Percentiles rank a stretch among this genome's conserved stretches.
Conservation (phyloP, 805 yeast species). For the Teunomyces barrocoloradensis region DNA sequence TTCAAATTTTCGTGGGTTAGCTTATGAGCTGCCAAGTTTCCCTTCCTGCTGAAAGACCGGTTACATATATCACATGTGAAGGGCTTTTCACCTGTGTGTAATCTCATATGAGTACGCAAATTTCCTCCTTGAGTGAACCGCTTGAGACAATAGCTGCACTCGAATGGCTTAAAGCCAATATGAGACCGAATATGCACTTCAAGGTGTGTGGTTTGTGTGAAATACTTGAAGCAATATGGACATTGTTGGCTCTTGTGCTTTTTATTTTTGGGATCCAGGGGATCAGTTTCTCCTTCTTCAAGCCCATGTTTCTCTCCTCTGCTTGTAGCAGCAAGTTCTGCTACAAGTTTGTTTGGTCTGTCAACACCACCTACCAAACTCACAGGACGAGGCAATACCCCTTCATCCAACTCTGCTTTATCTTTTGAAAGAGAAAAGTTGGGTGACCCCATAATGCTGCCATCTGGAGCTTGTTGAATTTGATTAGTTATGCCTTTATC, state of each 20-base stretch:
- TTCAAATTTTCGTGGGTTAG: slow-evolving; percentile 76
- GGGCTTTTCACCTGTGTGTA: slow-evolving; percentile 93
- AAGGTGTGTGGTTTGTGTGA: slow-evolving; percentile 86
- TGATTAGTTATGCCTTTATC: slow-evolving; percentile 69
- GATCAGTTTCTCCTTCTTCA: slow-evolving; percentile 19
- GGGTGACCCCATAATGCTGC: slow-evolving; percentile 55
- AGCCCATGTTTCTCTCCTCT: slow-evolving; percentile 9
- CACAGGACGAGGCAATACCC: slow-evolving; percentile 53
- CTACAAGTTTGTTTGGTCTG: slow-evolving; percentile 43
- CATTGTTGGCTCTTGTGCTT: slow-evolving; percentile 62
- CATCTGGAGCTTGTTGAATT: slow-evolving; percentile 66
- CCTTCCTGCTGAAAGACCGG: slow-evolving; percentile 81
- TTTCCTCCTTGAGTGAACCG: slow-evolving; percentile 90
- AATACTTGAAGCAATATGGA: slow-evolving; percentile 72
- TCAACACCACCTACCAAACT: slow-evolving; percentile 80
- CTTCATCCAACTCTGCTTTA: slow-evolving; percentile 27
- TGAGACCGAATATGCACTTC: slow-evolving; percentile 89
- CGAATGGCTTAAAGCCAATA: slow-evolving; percentile 81
- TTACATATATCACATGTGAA: slow-evolving; percentile 76
- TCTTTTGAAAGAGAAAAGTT: slow-evolving; percentile 10
- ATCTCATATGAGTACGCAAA: slow-evolving; percentile 75
- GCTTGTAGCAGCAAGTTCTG: slow-evolving; percentile 10
- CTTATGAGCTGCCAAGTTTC: slow-evolving; percentile 85
- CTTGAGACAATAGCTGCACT: slow-evolving; percentile 75
- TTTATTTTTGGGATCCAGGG: slow-evolving; percentile 17